Evolutionary conservation across 345 rosid genomes (phyloP).

Genomic region (Ricinus communis): DNA sequence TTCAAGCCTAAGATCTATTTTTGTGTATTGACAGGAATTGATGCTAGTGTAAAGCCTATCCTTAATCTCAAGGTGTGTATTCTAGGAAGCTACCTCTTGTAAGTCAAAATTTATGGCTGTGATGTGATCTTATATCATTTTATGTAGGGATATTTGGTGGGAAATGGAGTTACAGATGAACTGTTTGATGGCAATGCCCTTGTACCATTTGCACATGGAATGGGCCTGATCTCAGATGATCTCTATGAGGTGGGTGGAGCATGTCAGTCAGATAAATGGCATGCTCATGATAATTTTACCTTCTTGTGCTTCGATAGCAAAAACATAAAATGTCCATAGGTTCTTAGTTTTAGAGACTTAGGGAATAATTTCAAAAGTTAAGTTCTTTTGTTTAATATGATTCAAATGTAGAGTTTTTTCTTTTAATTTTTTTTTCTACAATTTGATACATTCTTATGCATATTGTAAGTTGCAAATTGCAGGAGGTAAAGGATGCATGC

Average conservation of each 20-base stretch:
- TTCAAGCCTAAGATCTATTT: slow-evolving; percentile 2
- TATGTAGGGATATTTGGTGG: slow-evolving; percentile 84
- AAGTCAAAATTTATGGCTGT: slow-evolving; percentile 11
- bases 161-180: slow-evolving; percentile 84
- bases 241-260: slow-evolving; percentile 55
- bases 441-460: slow-evolving; percentile 11
- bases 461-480: slow-evolving; percentile 23
- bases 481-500: slow-evolving; percentile 64
- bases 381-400: not conserved
- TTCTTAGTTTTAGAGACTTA: not conserved
- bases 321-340: too few species aligned
- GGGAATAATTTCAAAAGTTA: not conserved
- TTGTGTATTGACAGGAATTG: slow-evolving; percentile 51
- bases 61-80: slow-evolving; percentile 66
- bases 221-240: slow-evolving; percentile 81
- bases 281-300: slow-evolving; percentile 10
- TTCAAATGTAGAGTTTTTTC: too few species aligned
- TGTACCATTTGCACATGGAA: slow-evolving; percentile 87
- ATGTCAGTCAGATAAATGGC: not conserved
- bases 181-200: slow-evolving; percentile 80
- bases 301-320: not conserved
- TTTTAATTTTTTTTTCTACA: too few species aligned
- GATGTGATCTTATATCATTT: slow-evolving; percentile 9
- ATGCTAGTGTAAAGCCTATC: slow-evolving; percentile 51
- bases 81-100: not conserved